Percentiles rank a stretch among this genome's conserved stretches.
These are phyloP conservation scores for Pseudodiploospora longispora DNA, from an alignment of 2,329 filamentous ascomycete species.

Conservation along the genomic window DNA sequence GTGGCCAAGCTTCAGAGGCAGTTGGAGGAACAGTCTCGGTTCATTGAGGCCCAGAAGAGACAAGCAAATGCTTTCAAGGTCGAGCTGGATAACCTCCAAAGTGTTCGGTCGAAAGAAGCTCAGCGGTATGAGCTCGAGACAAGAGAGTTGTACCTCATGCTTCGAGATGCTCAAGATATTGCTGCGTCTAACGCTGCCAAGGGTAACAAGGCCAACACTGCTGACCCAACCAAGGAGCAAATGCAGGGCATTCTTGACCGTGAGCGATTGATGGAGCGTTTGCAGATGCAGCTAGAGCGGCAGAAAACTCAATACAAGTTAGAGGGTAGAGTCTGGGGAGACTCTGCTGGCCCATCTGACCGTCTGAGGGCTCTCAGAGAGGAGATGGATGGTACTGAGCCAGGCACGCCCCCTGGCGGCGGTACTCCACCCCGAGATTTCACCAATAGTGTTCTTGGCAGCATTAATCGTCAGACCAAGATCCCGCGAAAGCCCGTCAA, in stretches of 20 bases:
- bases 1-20: conserved; percentile 90
- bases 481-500: conserved; percentile 48
- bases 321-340: conserved; percentile 85
- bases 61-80: conserved; percentile 84
- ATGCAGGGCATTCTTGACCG: conserved; percentile 93
- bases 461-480: conserved; percentile 54
- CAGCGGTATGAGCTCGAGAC: conserved; percentile 95
- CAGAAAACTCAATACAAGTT: conserved; percentile 98
- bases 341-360: conserved; percentile 77
- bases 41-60: conserved; percentile 81
- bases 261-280: conserved; percentile 81
- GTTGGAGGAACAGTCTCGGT: conserved; percentile 81
- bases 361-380: conserved; percentile 85
- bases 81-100: conserved; percentile 79
- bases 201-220: conserved; percentile 56
- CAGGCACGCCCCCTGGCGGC: conserved; percentile 38
- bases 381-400: conserved; percentile 69
- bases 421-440: conserved; percentile 54
- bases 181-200: conserved; percentile 74
- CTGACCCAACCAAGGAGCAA: conserved; percentile 31
- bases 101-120: conserved; percentile 78
- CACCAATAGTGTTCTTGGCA: conserved; percentile 65
- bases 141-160: conserved; percentile 94
- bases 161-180: conserved; percentile 92
- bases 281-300: conserved; percentile 91